Percentiles rank a stretch among this genome's conserved stretches.
These are phyloP conservation scores for Sherardia arvensis DNA, from an alignment of 257 asterid species.

Conservation along the genomic window DNA sequence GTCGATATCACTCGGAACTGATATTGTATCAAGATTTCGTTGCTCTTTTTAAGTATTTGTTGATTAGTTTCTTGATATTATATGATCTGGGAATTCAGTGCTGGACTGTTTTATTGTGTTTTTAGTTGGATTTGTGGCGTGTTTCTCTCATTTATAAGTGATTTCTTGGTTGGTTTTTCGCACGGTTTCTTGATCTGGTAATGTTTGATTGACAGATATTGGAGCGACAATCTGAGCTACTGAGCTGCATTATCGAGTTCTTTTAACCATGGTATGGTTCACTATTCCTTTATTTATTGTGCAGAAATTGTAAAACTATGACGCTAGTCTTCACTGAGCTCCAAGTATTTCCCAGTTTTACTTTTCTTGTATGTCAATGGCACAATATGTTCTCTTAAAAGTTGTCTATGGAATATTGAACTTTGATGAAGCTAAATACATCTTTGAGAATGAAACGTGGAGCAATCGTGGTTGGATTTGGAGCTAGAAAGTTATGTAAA, in stretches of 20 bases:
- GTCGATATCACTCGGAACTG: background rate
- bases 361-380: background rate
- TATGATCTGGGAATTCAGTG: background rate
- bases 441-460: background rate
- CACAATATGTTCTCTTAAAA: background rate
- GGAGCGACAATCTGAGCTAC: conserved; percentile 5
- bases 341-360: background rate
- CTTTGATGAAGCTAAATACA: background rate
- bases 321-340: background rate
- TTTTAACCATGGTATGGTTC: conserved; percentile 16
- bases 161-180: background rate
- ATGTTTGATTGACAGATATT: conserved; percentile 4
- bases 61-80: background rate
- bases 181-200: background rate
- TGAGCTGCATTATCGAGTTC: conserved; percentile 10
- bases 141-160: background rate
- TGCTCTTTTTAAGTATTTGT: background rate
- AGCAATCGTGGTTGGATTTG: background rate
- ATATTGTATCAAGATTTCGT: background rate
- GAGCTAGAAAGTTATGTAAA: background rate
- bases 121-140: background rate
- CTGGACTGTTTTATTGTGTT: background rate
- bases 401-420: background rate
- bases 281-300: background rate
- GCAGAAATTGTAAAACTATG: background rate